Percentiles rank a stretch among this genome's conserved stretches.
Conservation (phyloP, 768 basidiomycete genomes). For the Boletus tomentosulus region DNA sequence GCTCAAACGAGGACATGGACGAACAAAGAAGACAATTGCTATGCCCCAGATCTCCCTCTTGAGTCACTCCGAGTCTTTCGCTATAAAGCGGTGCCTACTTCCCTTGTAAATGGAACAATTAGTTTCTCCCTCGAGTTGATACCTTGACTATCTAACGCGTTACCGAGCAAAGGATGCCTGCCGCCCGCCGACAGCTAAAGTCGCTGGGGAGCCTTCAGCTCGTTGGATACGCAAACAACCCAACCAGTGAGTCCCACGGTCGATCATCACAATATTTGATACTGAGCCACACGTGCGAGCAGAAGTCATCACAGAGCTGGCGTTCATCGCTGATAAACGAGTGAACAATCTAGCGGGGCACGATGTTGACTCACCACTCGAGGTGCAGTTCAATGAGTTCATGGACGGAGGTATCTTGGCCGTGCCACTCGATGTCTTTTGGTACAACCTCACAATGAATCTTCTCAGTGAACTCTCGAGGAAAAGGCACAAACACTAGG, state of each 20-base stretch:
- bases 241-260: constrained; percentile 17
- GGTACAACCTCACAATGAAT: neutral
- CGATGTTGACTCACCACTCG: constrained; percentile 11
- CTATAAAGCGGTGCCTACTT: constrained; percentile 8
- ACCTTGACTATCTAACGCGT: neutral
- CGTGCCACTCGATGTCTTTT: neutral
- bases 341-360: neutral
- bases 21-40: constrained; percentile 7
- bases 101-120: neutral
- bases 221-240: constrained; percentile 20
- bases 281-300: neutral
- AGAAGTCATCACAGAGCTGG: constrained; percentile 27
- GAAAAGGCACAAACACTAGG: constrained; percentile 14
- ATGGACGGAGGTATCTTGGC: constrained; percentile 22
- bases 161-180: constrained; percentile 17
- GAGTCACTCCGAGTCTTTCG: neutral
- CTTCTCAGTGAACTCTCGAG: constrained; percentile 23
- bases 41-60: no score
- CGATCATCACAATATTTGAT: neutral
- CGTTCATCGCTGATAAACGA: constrained; percentile 18
- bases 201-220: constrained; percentile 23
- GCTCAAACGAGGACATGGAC: neutral
- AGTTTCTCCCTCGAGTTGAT: neutral
- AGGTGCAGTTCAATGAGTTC: constrained; percentile 25
- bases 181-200: constrained; percentile 13